These are phyloP conservation scores for Pistacia atlantica DNA, from an alignment of 345 rosid species.

Conservation along the genomic window DNA sequence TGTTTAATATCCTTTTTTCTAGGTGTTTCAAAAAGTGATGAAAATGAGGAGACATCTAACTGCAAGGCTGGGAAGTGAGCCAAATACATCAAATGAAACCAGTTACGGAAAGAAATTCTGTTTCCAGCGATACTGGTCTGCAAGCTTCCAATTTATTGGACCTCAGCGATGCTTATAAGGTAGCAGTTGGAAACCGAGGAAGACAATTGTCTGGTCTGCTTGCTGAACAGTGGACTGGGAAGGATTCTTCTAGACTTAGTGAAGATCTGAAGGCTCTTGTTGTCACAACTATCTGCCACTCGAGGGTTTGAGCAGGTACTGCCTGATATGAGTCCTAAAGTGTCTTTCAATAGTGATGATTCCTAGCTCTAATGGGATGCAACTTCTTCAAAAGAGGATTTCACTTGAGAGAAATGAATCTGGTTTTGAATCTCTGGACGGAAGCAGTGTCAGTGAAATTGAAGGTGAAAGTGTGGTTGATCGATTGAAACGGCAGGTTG, in stretches of 20 bases:
- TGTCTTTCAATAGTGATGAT: slow-evolving; percentile 53
- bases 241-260: slow-evolving; percentile 71
- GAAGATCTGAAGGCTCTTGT: slow-evolving; percentile 69
- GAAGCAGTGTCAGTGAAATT: slow-evolving; percentile 74
- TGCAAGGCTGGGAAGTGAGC: slow-evolving; percentile 24
- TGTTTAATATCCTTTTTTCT: slow-evolving; percentile 4
- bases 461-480: slow-evolving; percentile 83
- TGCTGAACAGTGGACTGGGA: slow-evolving; percentile 66
- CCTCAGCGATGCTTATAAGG: slow-evolving; percentile 84
- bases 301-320: slow-evolving; percentile 63
- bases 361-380: slow-evolving; percentile 50
- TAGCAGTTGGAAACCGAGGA: slow-evolving; percentile 60
- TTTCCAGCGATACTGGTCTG: slow-evolving; percentile 37
- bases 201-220: slow-evolving; percentile 57
- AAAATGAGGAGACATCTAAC: slow-evolving; percentile 27
- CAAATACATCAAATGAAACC: slow-evolving; percentile 32
- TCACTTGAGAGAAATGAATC: slow-evolving; percentile 93
- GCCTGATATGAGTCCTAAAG: slow-evolving; percentile 63
- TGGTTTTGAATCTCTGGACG: slow-evolving; percentile 69
- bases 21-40: slow-evolving; percentile 45
- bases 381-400: slow-evolving; percentile 58
- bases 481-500: slow-evolving; percentile 81
- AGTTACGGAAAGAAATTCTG: slow-evolving; percentile 39
- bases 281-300: slow-evolving; percentile 74
- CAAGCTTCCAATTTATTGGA: slow-evolving; percentile 50